A percentile compares a stretch with the other conserved stretches of the same genome.
Conservation (phyloP, 305 asterid species). For the Fraxinus baroniana region DNA sequence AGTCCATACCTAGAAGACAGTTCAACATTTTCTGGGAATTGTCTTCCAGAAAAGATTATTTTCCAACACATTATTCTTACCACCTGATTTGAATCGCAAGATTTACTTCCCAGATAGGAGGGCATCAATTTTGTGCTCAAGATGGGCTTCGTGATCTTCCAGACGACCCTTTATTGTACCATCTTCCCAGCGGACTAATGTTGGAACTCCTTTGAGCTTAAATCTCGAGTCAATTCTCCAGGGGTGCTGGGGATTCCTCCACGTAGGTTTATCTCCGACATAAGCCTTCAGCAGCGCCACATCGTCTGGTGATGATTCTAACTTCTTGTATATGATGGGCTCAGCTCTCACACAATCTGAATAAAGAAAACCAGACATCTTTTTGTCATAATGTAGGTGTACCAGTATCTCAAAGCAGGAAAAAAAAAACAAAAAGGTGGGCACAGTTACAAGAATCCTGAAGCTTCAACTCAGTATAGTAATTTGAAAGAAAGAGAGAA, state of each 20-base stretch:
- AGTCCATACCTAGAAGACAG: neutral
- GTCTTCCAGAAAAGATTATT: neutral
- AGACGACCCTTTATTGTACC: slow-evolving; percentile 63
- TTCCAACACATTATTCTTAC: slow-evolving; percentile 1
- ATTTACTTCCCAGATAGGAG: slow-evolving; percentile 46
- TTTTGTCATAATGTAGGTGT: neutral
- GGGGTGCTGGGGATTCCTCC: slow-evolving; percentile 80
- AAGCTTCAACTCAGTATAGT: neutral
- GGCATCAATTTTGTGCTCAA: slow-evolving; percentile 50
- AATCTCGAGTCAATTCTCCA: slow-evolving; percentile 61
- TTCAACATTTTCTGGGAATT: neutral
- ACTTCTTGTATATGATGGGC: slow-evolving; percentile 83
- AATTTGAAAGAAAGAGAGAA: neutral
- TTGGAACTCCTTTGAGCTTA: slow-evolving; percentile 75
- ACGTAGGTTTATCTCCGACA: slow-evolving; percentile 85
- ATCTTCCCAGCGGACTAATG: slow-evolving; percentile 76
- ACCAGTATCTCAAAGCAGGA: neutral
- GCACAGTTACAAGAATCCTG: neutral
- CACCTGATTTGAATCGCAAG: neutral
- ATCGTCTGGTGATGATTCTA: slow-evolving; percentile 62
- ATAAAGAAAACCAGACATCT: neutral
- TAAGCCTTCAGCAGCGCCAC: slow-evolving; percentile 75
- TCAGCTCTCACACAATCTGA: slow-evolving; percentile 95
- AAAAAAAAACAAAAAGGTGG: neutral
- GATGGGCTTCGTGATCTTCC: slow-evolving; percentile 70